These are phyloP conservation scores for Musa itinerans DNA, from an alignment of 176 grass and related monocot species.

Conservation along the genomic window DNA sequence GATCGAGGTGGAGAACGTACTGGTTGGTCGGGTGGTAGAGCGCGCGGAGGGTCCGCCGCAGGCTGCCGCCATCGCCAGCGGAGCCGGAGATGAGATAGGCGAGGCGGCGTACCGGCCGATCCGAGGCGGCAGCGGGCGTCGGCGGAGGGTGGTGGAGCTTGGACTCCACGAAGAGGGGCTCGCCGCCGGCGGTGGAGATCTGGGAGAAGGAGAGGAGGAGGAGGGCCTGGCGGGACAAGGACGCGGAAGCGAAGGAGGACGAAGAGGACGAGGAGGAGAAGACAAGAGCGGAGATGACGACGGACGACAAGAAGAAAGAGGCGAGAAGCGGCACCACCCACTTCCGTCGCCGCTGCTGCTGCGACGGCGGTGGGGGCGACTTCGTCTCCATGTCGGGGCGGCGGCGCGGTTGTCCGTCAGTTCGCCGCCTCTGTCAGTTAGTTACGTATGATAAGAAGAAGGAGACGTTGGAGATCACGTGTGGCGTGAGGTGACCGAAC, in stretches of 20 bases:
- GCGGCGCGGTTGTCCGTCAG: neutral
- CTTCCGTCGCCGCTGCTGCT: constrained; percentile 42
- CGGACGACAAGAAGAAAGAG: constrained; percentile 53
- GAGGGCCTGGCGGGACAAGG: constrained; percentile 24
- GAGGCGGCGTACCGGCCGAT: neutral
- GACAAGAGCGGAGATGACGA: constrained; percentile 65
- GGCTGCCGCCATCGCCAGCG: constrained; percentile 8
- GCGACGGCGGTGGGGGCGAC: constrained; percentile 33
- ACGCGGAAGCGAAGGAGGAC: constrained; percentile 35
- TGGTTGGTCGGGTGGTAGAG: constrained; percentile 17
- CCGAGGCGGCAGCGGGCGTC: neutral
- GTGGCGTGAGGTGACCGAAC: too few species aligned
- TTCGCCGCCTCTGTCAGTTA: neutral
- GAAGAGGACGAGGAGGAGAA: constrained; percentile 70
- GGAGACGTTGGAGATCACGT: too few species aligned
- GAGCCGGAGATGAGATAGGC: constrained; percentile 22
- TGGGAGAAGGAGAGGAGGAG: constrained; percentile 40
- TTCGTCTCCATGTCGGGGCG: constrained; percentile 39
- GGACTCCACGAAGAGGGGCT: constrained; percentile 15
- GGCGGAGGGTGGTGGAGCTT: constrained; percentile 3
- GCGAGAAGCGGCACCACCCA: constrained; percentile 77
- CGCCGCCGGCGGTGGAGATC: neutral
- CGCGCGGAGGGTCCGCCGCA: constrained; percentile 15
- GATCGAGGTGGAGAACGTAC: constrained; percentile 20
- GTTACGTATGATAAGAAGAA: neutral